These are phyloP conservation scores for Fraxinus nigra DNA, from an alignment of 305 asterid species.

Conservation along the genomic window DNA sequence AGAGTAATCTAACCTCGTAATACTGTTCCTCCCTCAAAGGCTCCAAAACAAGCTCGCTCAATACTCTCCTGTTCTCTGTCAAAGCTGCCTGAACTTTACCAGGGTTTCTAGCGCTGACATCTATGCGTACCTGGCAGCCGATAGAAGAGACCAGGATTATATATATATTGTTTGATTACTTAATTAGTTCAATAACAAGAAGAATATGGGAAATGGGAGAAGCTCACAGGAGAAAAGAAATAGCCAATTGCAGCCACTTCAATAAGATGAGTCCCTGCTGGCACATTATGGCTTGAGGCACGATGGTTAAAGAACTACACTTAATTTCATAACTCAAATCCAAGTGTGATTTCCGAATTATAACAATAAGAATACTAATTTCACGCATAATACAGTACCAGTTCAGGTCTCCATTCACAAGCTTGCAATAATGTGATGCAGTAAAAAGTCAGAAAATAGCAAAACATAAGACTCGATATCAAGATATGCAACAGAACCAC, in stretches of 20 bases:
- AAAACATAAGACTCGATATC: conserved; percentile 2
- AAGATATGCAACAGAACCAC: conserved; percentile 5
- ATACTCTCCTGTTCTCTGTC: conserved; percentile 82
- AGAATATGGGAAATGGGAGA: conserved; percentile 14
- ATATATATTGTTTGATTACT: background rate
- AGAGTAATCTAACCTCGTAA: conserved; percentile 55
- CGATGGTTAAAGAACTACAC: conserved; percentile 48
- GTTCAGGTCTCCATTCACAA: conserved; percentile 8
- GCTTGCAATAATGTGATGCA: conserved; percentile 9
- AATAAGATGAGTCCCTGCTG: conserved; percentile 96
- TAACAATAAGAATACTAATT: conserved; percentile 16
- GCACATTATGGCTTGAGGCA: conserved; percentile 72
- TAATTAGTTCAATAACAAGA: conserved; percentile 7
- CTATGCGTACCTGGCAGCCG: conserved; percentile 71
- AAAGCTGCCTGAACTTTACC: conserved; percentile 96
- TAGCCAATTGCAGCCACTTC: conserved; percentile 86
- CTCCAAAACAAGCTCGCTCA: conserved; percentile 83
- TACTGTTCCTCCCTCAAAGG: conserved; percentile 89
- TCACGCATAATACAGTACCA: background rate
- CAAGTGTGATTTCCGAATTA: conserved; percentile 16
- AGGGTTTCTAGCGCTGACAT: conserved; percentile 93
- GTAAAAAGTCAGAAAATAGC: conserved; percentile 2
- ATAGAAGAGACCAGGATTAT: background rate
- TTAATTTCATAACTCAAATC: conserved; percentile 15
- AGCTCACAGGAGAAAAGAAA: conserved; percentile 88